Percentiles rank a stretch among this genome's conserved stretches.
phyloP scores from a whole-genome alignment of 2,329 filamentous ascomycete species.

The Colletotrichum tofieldiae region DNA sequence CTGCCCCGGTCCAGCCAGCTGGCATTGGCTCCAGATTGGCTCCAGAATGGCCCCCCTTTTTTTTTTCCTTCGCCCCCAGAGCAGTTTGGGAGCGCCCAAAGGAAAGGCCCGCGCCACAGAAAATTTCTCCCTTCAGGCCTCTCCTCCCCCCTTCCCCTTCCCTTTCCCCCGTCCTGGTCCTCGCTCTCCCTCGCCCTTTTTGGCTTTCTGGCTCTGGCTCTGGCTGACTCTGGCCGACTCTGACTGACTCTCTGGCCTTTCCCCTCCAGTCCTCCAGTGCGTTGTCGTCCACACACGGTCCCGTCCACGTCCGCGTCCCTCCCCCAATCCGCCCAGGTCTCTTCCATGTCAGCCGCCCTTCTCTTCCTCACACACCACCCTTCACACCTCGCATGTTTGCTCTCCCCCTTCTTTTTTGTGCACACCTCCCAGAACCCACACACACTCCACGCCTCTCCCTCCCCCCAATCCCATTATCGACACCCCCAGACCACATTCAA shows the following conservation, averaged over 20 bases:
- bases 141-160: conserved; percentile 39
- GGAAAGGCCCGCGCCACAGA: conserved; percentile 37
- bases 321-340: conserved; percentile 40
- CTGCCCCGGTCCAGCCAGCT: neutral
- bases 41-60: conserved; percentile 14
- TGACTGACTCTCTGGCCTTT: conserved; percentile 17
- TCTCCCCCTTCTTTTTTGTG: conserved; percentile 47
- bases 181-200: conserved; percentile 21
- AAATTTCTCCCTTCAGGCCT: conserved; percentile 42
- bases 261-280: neutral
- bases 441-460: conserved; percentile 57
- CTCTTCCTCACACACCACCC: conserved; percentile 44
- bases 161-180: conserved; percentile 37
- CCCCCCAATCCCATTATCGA: conserved; percentile 60
- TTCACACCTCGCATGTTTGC: conserved; percentile 44
- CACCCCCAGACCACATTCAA: conserved; percentile 52
- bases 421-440: conserved; percentile 49
- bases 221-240: conserved; percentile 3
- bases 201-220: conserved; percentile 18
- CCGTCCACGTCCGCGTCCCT: conserved; percentile 26
- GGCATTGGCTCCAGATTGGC: conserved; percentile 7
- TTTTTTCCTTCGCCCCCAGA: neutral
- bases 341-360: conserved; percentile 42
- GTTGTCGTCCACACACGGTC: conserved; percentile 23
- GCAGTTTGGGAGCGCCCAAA: conserved; percentile 8